Percentiles rank a stretch among this genome's conserved stretches.
Conservation (phyloP, 2,329 filamentous ascomycete genomes). For the Zasmidium angulare region DNA sequence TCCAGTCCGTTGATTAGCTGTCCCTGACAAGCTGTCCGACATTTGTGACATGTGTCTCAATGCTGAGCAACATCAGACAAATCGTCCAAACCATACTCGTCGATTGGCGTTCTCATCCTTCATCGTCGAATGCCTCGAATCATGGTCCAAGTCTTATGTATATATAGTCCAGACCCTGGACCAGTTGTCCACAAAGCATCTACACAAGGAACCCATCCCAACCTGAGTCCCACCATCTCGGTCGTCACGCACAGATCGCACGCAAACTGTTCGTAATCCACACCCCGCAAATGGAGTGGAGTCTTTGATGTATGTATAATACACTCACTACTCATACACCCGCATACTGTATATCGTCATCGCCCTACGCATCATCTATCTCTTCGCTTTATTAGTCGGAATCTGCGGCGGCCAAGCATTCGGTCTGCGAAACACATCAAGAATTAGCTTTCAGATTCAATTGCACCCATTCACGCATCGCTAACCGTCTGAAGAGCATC, state of each 20-base stretch:
- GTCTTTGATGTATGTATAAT: background rate
- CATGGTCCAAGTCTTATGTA: too few relatives aligned
- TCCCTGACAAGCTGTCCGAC: too few relatives aligned
- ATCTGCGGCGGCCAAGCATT: slow-evolving; percentile 10
- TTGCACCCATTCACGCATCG: slow-evolving; percentile 20
- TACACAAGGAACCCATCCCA: background rate
- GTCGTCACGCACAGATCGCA: background rate
- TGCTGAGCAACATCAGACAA: too few relatives aligned
- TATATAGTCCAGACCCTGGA: background rate
- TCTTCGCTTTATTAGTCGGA: background rate
- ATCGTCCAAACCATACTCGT: too few relatives aligned
- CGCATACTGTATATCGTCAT: background rate
- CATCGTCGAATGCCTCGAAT: too few relatives aligned
- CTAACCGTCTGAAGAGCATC: slow-evolving; percentile 38
- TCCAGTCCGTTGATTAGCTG: too few relatives aligned
- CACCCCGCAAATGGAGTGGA: background rate
- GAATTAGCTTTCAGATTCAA: slow-evolving; percentile 21
- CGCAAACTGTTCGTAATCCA: background rate
- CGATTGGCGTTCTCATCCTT: too few relatives aligned
- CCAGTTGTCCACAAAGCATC: background rate
- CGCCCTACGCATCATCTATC: too few relatives aligned
- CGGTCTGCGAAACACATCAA: slow-evolving; percentile 7
- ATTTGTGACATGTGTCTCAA: too few relatives aligned
- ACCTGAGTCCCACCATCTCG: background rate
- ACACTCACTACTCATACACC: background rate